Base-by-base conservation (phyloP, 2,329 filamentous ascomycete genomes). In the Calcarisporium arbuscula region DNA sequence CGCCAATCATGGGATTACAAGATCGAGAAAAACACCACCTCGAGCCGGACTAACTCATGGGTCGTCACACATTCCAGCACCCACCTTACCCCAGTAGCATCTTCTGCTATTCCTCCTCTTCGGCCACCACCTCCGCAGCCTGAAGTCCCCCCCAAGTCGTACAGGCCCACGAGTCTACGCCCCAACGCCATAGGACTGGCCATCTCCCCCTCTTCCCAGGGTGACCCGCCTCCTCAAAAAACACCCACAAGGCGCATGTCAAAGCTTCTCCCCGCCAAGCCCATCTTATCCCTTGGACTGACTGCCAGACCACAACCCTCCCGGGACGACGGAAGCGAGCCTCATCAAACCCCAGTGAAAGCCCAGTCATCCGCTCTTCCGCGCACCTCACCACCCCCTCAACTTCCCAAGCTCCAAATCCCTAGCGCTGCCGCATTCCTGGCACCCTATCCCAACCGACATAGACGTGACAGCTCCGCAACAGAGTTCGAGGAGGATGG, bases 401-500 rank as follows among this genome's bases (percentile, higher is more conserved):
- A 41, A 4, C 49, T 50, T 9, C 51, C 52, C 2, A 56, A 49
- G 34, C 33, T 61, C 11, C 37, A 50, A 16, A 58, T 58, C 15
- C 54, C 54, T 10, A 27, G 38, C n/a, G 16, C 40, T 8, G 38
- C 38, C 21, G 19, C 28, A 17, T 29, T 36, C 11, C 23, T 32
- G n/a, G 26, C 32, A 28, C 30, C 33, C 19, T 19, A 35, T 28
- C 33, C 32, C 29, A 7, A 29, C 31, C 26, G 20, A 27, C 19
- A 35, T 14, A 31, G 38, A 8, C 58, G 57, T 16, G 62, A 67
- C 36, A 67, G 71, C 52, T 58, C 65, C 37, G 55, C 72, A 42
- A 67, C 70, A 8, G 62, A 76, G 52, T 68, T 74, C 38, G 70
- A 74, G 40, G 65, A 75, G 53, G 65, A 72, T 45, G 56, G 68